Evolutionary conservation across 208 protist species (phyloP), one percentile per base, ranked within the genome.

Genomic region (Acanthamoeba culbertsoni): DNA sequence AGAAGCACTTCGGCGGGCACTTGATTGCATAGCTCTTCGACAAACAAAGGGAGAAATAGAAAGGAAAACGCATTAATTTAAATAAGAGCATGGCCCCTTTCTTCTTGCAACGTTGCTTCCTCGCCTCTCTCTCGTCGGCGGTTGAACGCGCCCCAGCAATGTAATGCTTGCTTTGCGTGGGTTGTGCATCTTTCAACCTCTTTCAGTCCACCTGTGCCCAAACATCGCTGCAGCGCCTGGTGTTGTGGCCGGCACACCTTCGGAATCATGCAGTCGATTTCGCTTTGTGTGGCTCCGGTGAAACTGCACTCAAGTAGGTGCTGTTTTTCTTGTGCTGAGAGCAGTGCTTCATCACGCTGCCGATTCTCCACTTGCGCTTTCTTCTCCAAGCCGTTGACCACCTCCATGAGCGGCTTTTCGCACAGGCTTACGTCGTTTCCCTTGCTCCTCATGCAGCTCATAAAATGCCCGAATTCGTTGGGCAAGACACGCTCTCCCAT

Each of bases 181-280:
- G 46, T 43, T 16, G 55, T 48, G 73, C 73, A 84, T 35, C 43
- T 23, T 26, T 16, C 73, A 20, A 20, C 42, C 7, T 84, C 40
- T 6, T 20, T 43, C 42, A 79, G 12, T 8, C 23, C 68, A 1
- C 6, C 40, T 2, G 68, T 51, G 4, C 37, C 31, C 40, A 55
- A 4, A n/a, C 73, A 84, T 6, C 73, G 73, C 12, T 20, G 43
- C 0, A 84, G 43, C 42, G 45, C 43, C 2, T 53, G 8, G 42
- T 84, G 73, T 8, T 84, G 43, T 0, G 40, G 0, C 12, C n/a
- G 8, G 73, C 73, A 84, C 40, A 84, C 73, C 73, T 55, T 46
- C 10, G 73, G 73, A 26, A 84, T 53, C 73, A 84, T 84, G 73
- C 73, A 84, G 45, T 84, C 73, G 42, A 84, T 84, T 33, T 84